Evolutionary conservation across 306 rosid genomes (phyloP), one percentile per base, ranked within the genome.

Genomic region (Quercus dentata): DNA sequence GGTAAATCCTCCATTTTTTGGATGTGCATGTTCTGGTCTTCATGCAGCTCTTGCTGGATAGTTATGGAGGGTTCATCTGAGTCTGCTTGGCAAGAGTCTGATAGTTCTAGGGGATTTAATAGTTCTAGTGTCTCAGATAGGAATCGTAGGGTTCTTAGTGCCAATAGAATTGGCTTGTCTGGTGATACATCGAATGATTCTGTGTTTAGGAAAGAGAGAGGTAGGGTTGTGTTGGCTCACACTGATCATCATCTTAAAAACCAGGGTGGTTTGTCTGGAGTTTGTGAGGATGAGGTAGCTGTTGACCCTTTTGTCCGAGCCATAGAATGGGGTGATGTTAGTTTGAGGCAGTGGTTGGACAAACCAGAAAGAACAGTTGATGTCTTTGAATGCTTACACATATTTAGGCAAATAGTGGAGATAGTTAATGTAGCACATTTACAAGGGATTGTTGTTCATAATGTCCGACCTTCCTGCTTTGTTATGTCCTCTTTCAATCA

Each of bases 311-410:
- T 85, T 57, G 72, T 83, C 64, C 76, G 83, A 78, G 73, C 91
- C 49, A 56, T 86, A 23, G 97, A 86, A 82, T 87, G 92, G 92
- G 95, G 91, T 75, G 98, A 95, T 81, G 77, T 93, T 55, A 95
- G 98, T 83, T 85, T 95, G 89, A 93, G 99, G 83, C 96, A 95
- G 33, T 95, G 99, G 99, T 82, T 95, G 81, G 99, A 95, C 79
- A 91, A 85, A 79, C 92, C 91, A 1, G 94, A 91, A 5, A 83
- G 99, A 44, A 35, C 90, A 0, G 93, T 93, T 51, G 94, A 93
- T 74, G 89, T 78, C 35, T 89, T 89, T 19, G 94, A 95, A 67
- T 91, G 98, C 75, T 82, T 91, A 85, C 99, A 95, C 80, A 76
- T 95, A 81, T 93, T 95, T 86, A 89, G 91, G 85, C 98, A 95